Evolutionary conservation across 129 eudicot species (phyloP).

Genomic region (Heracleum sosnowskyi): DNA sequence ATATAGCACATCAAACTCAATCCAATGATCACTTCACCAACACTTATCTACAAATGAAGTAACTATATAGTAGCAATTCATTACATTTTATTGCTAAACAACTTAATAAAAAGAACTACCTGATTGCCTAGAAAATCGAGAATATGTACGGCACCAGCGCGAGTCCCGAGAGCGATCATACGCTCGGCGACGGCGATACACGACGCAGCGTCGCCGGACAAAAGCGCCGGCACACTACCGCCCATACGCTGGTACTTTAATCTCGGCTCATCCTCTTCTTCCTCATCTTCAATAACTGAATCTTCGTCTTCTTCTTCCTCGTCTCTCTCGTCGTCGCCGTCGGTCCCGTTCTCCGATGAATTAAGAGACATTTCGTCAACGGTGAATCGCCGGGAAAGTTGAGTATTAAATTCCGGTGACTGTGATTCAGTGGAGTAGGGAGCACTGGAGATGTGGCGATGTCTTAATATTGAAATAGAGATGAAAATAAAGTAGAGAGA

Average conservation of each 20-base stretch:
- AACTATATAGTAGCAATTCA: conserved; percentile 4
- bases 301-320: conserved; percentile 50
- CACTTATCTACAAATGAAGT: neutral
- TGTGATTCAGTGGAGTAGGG: neutral
- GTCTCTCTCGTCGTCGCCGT: conserved; percentile 81
- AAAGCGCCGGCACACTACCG: conserved; percentile 68
- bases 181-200: conserved; percentile 90
- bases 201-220: conserved; percentile 75
- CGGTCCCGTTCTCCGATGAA: conserved; percentile 64
- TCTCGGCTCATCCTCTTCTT: conserved; percentile 78
- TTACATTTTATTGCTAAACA: neutral
- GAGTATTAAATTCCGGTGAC: neutral
- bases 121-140: conserved; percentile 97
- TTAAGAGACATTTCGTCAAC: conserved; percentile 30
- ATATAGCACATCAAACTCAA: neutral
- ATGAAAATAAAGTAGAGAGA: too few relatives aligned
- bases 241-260: conserved; percentile 97
- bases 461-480: neutral
- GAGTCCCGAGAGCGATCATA: conserved; percentile 98
- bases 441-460: neutral
- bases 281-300: conserved; percentile 27
- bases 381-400: conserved; percentile 6
- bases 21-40: neutral
- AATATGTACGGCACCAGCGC: conserved; percentile 66
- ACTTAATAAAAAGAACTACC: conserved; percentile 21